Conservation (phyloP, 1,139 yeast species). For the Nadsonia commutata region DNA sequence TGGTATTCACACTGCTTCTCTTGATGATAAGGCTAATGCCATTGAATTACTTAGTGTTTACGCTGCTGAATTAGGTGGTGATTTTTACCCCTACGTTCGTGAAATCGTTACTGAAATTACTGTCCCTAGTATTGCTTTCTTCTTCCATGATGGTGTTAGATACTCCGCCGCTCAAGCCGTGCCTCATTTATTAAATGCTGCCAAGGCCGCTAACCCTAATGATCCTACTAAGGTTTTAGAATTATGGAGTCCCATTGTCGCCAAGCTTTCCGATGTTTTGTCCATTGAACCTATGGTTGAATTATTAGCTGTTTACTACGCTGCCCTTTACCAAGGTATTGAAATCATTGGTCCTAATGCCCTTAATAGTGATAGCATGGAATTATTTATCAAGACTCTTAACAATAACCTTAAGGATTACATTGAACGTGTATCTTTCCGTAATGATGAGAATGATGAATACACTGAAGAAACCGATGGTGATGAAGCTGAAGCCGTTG, state of each 20-base stretch:
- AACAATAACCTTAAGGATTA: constrained; percentile 51
- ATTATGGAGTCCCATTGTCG: constrained; percentile 60
- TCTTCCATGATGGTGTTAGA: constrained; percentile 88
- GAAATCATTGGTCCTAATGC: constrained; percentile 48
- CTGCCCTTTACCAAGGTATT: constrained; percentile 54
- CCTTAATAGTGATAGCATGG: constrained; percentile 44
- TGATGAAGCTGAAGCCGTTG: constrained; percentile 79
- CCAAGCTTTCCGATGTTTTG: constrained; percentile 53
- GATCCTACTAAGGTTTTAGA: constrained; percentile 36
- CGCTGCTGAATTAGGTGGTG: constrained; percentile 71
- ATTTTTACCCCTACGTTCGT: constrained; percentile 69
- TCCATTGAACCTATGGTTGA: constrained; percentile 76
- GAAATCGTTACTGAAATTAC: constrained; percentile 70
- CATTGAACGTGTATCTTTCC: constrained; percentile 53
- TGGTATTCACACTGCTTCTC: constrained; percentile 82
- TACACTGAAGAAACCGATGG: constrained; percentile 52
- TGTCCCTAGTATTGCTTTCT: constrained; percentile 78
- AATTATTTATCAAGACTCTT: constrained; percentile 44
- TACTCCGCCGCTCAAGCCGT: constrained; percentile 76
- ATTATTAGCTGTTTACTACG: constrained; percentile 61
- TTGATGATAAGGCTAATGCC: constrained; percentile 88
- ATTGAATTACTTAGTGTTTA: constrained; percentile 80
- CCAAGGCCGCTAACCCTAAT: constrained; percentile 39
- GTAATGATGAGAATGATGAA: constrained; percentile 54
- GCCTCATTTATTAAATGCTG: constrained; percentile 59